Evolutionary conservation across 2,329 filamentous ascomycete species (phyloP), one percentile per base, ranked within the genome.

Genomic region (Sarocladium kiliense): DNA sequence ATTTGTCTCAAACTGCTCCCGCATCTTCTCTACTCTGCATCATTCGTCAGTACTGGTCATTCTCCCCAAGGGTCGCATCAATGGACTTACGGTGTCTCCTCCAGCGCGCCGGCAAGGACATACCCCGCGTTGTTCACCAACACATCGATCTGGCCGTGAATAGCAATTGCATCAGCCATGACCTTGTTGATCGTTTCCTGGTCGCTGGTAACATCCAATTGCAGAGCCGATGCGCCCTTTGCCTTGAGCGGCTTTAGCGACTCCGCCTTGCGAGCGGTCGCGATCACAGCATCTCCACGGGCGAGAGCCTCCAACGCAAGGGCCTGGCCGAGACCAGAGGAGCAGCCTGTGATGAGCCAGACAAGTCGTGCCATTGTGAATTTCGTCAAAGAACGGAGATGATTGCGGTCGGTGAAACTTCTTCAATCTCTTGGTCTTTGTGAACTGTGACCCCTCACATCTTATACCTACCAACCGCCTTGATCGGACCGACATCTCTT

Each of bases 121-220:
- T n/a, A n/a, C n/a, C n/a, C n/a, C n/a, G n/a, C n/a, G n/a, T n/a
- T n/a, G n/a, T n/a, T n/a, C n/a, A 73, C 65, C 1, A 73, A 58
- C 1, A 74, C 64, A 41, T 74, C 70, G 18, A 74, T 67, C 3
- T 65, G 62, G 3, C 62, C 65, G 50, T 25, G 49, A 19, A 65
- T 60, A 5, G 30, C 32, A 58, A 57, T 61, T 27, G 58, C 62
- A 21, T 59, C 37, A 7, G 56, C 44, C n/a, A 62, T 50, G 27
- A 57, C 57, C 27, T 34, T 25, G 27, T 57, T n/a, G 26, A 64
- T 47, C n/a, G 47, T 49, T 3, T 37, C 27, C 2, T 27, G 37
- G 36, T 51, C 41, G 6, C 58, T 32, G 2, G 62, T 58, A 25
- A 64, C 58, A 41, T 66, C 64, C 2, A 65, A 58, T 36, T 63